phyloP scores from a whole-genome alignment of 2,329 filamentous ascomycete species.

The Diaporthe caulivora region DNA sequence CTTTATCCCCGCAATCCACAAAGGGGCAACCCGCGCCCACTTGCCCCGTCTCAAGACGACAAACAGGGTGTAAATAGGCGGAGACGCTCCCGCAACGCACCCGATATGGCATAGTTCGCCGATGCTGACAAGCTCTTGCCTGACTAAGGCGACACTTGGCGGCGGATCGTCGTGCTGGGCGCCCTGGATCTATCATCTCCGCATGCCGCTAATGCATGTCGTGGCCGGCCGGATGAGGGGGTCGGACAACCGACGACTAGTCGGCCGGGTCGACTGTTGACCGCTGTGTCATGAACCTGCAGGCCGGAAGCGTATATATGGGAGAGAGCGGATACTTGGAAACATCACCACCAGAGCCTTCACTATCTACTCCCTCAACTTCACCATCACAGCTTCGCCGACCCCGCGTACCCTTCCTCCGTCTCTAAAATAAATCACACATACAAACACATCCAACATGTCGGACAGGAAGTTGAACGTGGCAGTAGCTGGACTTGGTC shows the following conservation, averaged over 20 bases:
- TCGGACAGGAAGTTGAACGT: constrained; percentile 50
- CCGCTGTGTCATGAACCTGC: constrained; percentile 1
- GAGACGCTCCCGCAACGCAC: neutral
- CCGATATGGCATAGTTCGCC: neutral
- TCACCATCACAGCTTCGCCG: neutral
- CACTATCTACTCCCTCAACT: neutral
- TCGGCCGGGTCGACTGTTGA: constrained; percentile 19
- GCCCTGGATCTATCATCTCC: neutral
- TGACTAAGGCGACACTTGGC: constrained; percentile 15
- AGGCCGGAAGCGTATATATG: constrained; percentile 19
- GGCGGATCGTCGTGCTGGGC: constrained; percentile 2
- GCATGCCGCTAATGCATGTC: constrained; percentile 18
- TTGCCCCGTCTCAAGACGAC: neutral
- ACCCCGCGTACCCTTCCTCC: no score
- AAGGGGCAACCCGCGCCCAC: neutral
- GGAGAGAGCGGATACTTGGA: neutral
- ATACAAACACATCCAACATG: neutral
- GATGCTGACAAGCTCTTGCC: neutral
- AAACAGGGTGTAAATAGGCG: constrained; percentile 5
- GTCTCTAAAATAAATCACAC: neutral
- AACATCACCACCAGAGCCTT: neutral
- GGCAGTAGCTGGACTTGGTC: constrained; percentile 62
- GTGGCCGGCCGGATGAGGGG: constrained; percentile 21
- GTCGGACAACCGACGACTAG: neutral
- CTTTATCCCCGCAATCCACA: neutral